phyloP scores from a whole-genome alignment of 1,284 basidiomycete genomes.

The Singerocomus inundabilis region DNA sequence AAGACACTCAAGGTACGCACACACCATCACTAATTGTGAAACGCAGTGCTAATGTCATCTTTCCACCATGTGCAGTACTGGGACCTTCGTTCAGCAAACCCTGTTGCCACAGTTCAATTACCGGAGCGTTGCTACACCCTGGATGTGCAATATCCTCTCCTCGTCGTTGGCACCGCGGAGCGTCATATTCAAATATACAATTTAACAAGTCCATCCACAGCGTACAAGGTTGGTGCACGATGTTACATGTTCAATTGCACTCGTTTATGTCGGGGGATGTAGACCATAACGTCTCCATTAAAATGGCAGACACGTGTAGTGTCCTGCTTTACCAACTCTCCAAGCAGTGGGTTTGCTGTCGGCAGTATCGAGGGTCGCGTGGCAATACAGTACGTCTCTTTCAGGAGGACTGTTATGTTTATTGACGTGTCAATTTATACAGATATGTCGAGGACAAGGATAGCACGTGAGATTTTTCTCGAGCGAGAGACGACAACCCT shows the following conservation, averaged over 20 bases:
- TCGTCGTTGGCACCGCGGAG: constrained; percentile 95
- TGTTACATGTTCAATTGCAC: constrained; percentile 1
- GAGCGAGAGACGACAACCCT: neutral
- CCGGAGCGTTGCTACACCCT: constrained; percentile 90
- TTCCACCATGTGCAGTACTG: constrained; percentile 65
- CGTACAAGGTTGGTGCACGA: constrained; percentile 59
- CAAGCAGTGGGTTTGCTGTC: constrained; percentile 81
- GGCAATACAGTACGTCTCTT: constrained; percentile 80
- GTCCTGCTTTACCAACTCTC: constrained; percentile 74
- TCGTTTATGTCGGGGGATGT: constrained; percentile 7
- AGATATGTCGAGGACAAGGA: constrained; percentile 85
- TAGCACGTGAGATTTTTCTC: constrained; percentile 43
- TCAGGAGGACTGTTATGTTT: neutral
- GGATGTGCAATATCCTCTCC: constrained; percentile 82
- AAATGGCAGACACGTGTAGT: constrained; percentile 95
- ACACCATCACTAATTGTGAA: neutral
- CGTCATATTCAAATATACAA: constrained; percentile 89
- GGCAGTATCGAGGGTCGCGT: constrained; percentile 96
- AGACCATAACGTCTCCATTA: constrained; percentile 81
- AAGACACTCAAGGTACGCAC: constrained; percentile 72
- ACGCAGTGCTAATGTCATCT: neutral
- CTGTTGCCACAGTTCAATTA: constrained; percentile 76
- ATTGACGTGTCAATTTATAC: constrained; percentile 8
- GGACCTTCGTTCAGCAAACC: constrained; percentile 76
- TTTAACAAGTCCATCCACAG: constrained; percentile 73